phyloP scores from a whole-genome alignment of 768 basidiomycete genomes.

The Cystobasidium tubakii region DNA sequence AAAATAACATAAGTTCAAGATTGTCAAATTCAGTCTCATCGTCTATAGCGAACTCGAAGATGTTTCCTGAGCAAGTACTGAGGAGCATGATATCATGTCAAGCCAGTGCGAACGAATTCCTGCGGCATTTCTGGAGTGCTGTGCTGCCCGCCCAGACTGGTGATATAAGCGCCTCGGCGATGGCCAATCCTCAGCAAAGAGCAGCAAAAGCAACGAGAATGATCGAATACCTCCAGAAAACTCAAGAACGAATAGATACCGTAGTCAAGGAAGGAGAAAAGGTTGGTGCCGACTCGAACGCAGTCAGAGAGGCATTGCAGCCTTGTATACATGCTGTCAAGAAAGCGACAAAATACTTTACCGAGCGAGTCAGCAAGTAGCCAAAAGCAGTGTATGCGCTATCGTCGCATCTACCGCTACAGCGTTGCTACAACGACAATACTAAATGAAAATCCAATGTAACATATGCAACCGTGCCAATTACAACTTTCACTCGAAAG shows the following conservation, averaged over 20 bases:
- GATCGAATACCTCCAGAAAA: slow-evolving; percentile 72
- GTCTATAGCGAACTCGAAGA: slow-evolving; percentile 65
- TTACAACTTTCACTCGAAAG: neutral
- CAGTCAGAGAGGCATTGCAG: slow-evolving; percentile 18
- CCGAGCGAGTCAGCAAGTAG: neutral
- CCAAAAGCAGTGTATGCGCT: neutral
- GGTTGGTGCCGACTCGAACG: slow-evolving; percentile 59
- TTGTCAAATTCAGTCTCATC: slow-evolving; percentile 73
- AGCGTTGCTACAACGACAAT: neutral
- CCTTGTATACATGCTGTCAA: slow-evolving; percentile 16
- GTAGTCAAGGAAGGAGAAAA: slow-evolving; percentile 62
- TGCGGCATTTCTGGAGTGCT: slow-evolving; percentile 90
- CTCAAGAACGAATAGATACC: slow-evolving; percentile 71
- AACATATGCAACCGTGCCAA: neutral
- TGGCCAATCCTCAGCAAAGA: slow-evolving; percentile 63
- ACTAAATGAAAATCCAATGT: neutral
- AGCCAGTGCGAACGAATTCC: slow-evolving; percentile 87
- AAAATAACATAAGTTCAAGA: neutral
- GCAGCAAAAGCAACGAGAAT: slow-evolving; percentile 77
- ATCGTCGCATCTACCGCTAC: neutral
- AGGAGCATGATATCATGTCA: slow-evolving; percentile 65
- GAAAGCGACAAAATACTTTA: slow-evolving; percentile 23
- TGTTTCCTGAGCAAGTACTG: slow-evolving; percentile 36
- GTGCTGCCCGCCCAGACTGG: slow-evolving; percentile 50
- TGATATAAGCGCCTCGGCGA: slow-evolving; percentile 35